Evolutionary conservation across 2,329 filamentous ascomycete genomes (phyloP).

Genomic region (Aotearoamyces nothofagi): DNA sequence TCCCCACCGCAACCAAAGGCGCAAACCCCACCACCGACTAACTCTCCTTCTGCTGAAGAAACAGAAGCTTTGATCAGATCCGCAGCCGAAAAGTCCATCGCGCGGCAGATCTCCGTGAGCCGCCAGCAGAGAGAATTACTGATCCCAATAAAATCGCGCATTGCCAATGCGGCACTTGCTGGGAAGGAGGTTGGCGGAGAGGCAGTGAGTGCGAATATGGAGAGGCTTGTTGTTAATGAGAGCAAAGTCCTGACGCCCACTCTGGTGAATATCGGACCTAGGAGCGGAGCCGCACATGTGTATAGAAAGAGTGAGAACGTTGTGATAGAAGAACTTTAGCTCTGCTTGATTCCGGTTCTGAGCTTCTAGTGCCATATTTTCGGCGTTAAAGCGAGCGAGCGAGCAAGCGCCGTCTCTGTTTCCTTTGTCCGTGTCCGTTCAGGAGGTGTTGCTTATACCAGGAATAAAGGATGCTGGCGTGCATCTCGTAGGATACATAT

Average conservation of each 20-base stretch:
- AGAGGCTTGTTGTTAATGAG: background rate
- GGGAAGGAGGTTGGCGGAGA: slow-evolving; percentile 1
- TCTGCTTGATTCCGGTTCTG: no score
- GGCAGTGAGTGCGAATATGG: background rate
- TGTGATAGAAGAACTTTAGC: slow-evolving; percentile 12
- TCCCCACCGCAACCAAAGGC: background rate
- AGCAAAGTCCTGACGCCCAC: background rate
- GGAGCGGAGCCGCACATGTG: background rate
- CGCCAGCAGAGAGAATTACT: slow-evolving; percentile 44
- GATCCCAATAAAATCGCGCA: slow-evolving; percentile 28
- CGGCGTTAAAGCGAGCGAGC: no score
- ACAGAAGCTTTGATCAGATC: slow-evolving; percentile 29
- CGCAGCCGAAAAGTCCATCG: slow-evolving; percentile 51
- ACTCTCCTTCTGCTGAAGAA: slow-evolving; percentile 19
- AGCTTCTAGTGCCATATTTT: no score
- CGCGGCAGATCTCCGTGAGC: slow-evolving; percentile 51
- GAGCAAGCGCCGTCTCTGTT: no score
- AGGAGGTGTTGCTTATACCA: no score
- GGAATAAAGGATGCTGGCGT: no score
- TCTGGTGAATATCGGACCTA: background rate
- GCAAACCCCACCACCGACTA: background rate
- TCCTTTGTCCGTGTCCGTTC: no score
- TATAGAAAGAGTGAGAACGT: slow-evolving; percentile 7
- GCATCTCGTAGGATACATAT: no score
- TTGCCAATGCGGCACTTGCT: background rate